Evolutionary conservation across 2,329 filamentous ascomycete species (phyloP), one percentile per base, ranked within the genome.

Genomic region (Penicillium sp.): DNA sequence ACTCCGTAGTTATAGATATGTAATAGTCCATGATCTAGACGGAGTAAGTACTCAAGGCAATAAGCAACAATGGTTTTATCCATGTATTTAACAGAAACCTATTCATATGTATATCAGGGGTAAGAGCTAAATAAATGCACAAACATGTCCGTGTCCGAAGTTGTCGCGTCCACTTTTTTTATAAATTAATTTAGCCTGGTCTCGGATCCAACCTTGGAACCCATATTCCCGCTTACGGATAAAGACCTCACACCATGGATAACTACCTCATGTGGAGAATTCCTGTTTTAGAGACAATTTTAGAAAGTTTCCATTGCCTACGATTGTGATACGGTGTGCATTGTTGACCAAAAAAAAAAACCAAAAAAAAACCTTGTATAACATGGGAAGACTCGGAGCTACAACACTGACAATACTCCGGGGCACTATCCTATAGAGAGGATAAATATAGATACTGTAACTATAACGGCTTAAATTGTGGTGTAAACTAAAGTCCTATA

Each of bases 281-380:
- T 38, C 46, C 49, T 42, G 42, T 63, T 64, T 63, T 52, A 63
- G 58, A 57, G 50, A 58, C 61, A 59, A 25, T 56, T 45, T 50
- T 31, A 45, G 47, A 50, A 27, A 29, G 37, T 51, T 21, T 48
- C 50, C 41, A 43, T 50, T 57, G 43, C 31, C 49, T 61, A 31
- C 45, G 33, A 50, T 38, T 25, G 52, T 50, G 57, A 23, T 33
- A 54, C 57, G 47, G 54, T 53, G 50, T 57, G 23, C 45, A 15
- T 46, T 48, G n/a, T n/a, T 19, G 13, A n/a, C 10, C 25, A 15
- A 21, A 42, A 31, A 3, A 21, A 42, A 33, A 3, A n/a, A n/a
- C n/a, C n/a, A 25, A 37, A 43, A 13, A n/a, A 25, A 37, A 43
- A 13, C 2, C 1, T 33, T 57, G 55, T 57, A 41, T 54, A 29